These are phyloP conservation scores for Trypethelium eluteriae DNA, from an alignment of 495 filamentous ascomycete genomes.

Conservation along the genomic window DNA sequence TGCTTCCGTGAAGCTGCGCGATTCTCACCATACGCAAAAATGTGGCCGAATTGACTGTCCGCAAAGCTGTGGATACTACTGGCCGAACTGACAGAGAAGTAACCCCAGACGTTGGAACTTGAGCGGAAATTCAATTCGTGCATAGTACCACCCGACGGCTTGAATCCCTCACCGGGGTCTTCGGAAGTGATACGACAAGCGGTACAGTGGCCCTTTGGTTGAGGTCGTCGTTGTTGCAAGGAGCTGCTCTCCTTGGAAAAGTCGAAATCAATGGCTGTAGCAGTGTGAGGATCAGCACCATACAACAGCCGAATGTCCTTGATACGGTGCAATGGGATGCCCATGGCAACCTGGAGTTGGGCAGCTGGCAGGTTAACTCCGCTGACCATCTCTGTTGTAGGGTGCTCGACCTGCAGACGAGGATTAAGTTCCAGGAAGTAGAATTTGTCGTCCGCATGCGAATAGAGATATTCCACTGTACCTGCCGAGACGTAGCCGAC, in stretches of 20 bases:
- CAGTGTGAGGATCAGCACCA: slow-evolving; percentile 80
- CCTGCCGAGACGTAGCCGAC: slow-evolving; percentile 98
- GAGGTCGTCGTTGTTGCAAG: slow-evolving; percentile 77
- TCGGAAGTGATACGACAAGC: slow-evolving; percentile 99
- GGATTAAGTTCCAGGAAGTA: slow-evolving; percentile 99
- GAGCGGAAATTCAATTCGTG: slow-evolving; percentile 98
- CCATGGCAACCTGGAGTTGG: slow-evolving; percentile 98
- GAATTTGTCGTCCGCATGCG: slow-evolving; percentile 95
- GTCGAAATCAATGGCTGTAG: slow-evolving; percentile 91
- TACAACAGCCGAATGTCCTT: slow-evolving; percentile 94
- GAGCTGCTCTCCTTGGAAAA: slow-evolving; percentile 82
- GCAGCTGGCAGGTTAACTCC: slow-evolving; percentile 96
- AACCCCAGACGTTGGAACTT: slow-evolving; percentile 99
- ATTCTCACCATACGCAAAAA: slow-evolving; percentile 98
- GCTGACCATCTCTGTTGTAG: slow-evolving; percentile 98
- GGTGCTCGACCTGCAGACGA: slow-evolving; percentile 97
- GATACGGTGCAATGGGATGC: slow-evolving; percentile 90
- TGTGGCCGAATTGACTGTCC: slow-evolving; percentile 98
- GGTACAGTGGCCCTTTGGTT: slow-evolving; percentile 91
- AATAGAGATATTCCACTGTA: slow-evolving; percentile 99
- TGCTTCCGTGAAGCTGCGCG: slow-evolving; percentile 92
- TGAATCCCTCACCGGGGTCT: slow-evolving; percentile 98
- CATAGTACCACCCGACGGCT: slow-evolving; percentile 97
- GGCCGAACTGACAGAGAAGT: slow-evolving; percentile 95
- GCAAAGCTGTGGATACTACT: slow-evolving; percentile 99